Conservation (phyloP, 495 filamentous ascomycete species). For the Bryoglossum gracile region DNA sequence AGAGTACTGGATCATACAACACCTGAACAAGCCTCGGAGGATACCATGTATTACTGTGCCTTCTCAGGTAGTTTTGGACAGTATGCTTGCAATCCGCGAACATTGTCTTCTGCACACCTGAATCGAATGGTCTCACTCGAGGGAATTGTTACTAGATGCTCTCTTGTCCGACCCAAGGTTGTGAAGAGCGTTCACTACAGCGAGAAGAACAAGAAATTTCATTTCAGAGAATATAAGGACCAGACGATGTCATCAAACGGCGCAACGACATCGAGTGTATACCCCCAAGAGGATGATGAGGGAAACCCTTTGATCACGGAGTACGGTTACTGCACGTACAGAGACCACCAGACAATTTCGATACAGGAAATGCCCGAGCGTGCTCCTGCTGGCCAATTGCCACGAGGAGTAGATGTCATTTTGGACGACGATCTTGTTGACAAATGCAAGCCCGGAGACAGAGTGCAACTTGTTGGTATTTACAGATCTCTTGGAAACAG, state of each 20-base stretch:
- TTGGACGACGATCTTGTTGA: conserved; percentile 96
- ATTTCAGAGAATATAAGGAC: conserved; percentile 81
- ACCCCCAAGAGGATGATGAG: conserved; percentile 90
- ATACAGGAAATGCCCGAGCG: conserved; percentile 99
- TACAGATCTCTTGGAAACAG: conserved; percentile 91
- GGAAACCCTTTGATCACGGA: conserved; percentile 78
- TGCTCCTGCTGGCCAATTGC: conserved; percentile 91
- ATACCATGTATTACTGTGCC: conserved; percentile 81
- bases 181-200: conserved; percentile 96
- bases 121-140: conserved; percentile 97
- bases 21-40: conserved; percentile 40
- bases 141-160: conserved; percentile 95
- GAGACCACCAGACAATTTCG: conserved; percentile 95
- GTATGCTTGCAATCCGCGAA: conserved; percentile 89
- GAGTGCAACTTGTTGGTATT: conserved; percentile 91
- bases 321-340: conserved; percentile 90
- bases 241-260: conserved; percentile 94
- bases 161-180: conserved; percentile 90
- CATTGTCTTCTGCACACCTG: conserved; percentile 76
- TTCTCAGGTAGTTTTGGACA: conserved; percentile 93
- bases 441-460: conserved; percentile 87
- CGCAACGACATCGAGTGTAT: conserved; percentile 78
- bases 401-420: conserved; percentile 95
- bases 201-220: conserved; percentile 75
- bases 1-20: conserved; percentile 60